Evolutionary conservation across 208 protist species (phyloP).

Genomic region (Sergeia podlipaevii): DNA sequence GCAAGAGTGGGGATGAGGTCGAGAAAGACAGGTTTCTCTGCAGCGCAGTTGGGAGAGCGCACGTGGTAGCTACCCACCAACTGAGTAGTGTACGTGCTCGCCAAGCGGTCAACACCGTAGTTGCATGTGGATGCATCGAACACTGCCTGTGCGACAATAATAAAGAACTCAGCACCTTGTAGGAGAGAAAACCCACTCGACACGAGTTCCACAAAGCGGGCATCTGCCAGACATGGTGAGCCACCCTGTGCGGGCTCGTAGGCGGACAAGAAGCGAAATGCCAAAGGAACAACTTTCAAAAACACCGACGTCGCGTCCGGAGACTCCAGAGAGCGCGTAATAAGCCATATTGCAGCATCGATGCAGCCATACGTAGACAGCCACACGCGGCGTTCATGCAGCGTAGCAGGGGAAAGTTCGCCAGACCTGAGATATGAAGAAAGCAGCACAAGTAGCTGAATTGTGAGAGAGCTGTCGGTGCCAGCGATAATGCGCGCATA

Average conservation of each 20-base stretch:
- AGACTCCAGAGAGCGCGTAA: conserved; percentile 26
- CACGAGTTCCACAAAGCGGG: conserved; percentile 40
- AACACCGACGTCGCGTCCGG: conserved; percentile 33
- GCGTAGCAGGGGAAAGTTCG: conserved; percentile 15
- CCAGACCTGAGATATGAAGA: conserved; percentile 25
- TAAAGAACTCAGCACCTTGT: conserved; percentile 54
- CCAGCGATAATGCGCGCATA: conserved; percentile 50
- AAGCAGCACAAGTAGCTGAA: conserved; percentile 42
- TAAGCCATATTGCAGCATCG: conserved; percentile 39
- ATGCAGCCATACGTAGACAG: conserved; percentile 59
- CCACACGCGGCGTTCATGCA: conserved; percentile 60
- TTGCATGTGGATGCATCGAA: conserved; percentile 58
- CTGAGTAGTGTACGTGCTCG: conserved; percentile 13
- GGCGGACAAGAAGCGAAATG: conserved; percentile 69
- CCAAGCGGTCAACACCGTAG: conserved; percentile 22
- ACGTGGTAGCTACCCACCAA: conserved; percentile 47
- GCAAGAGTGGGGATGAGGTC: conserved; percentile 63
- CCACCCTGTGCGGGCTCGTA: conserved; percentile 57
- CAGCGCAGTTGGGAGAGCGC: conserved; percentile 36
- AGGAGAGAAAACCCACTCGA: conserved; percentile 28
- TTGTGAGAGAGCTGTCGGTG: conserved; percentile 21
- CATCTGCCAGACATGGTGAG: conserved; percentile 43
- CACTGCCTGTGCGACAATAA: conserved; percentile 58
- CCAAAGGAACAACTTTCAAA: conserved; percentile 43
- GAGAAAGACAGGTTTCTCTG: conserved; percentile 75